Percentiles rank a stretch among this genome's conserved stretches.
These are phyloP conservation scores for Petasospora rhodanensis DNA, from an alignment of 1,139 yeast genomes.

Conservation along the genomic window DNA sequence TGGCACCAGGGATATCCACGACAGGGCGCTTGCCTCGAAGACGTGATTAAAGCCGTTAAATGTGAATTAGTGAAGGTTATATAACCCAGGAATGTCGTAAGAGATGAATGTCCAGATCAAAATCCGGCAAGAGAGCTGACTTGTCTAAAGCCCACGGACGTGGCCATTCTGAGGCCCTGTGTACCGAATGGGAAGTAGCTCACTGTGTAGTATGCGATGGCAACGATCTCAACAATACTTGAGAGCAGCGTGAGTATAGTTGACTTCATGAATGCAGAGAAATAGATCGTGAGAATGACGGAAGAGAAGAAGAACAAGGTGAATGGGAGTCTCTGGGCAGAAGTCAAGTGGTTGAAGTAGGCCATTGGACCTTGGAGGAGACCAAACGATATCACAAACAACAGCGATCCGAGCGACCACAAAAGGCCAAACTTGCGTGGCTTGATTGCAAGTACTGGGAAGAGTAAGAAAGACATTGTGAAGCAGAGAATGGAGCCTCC, in stretches of 20 bases:
- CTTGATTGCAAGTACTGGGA: conserved; percentile 84
- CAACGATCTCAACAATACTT: conserved; percentile 72
- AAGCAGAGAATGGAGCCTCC: conserved; percentile 77
- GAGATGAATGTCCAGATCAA: conserved; percentile 2
- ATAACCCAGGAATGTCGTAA: too few species aligned
- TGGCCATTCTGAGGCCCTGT: conserved; percentile 76
- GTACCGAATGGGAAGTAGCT: conserved; percentile 97
- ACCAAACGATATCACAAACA: conserved; percentile 88
- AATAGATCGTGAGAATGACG: conserved; percentile 61
- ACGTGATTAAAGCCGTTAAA: too few species aligned
- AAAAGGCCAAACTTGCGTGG: conserved; percentile 87
- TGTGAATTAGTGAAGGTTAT: too few species aligned
- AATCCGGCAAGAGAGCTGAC: conserved; percentile 48
- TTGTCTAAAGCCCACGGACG: conserved; percentile 75
- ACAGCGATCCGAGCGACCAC: conserved; percentile 88
- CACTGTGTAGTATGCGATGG: conserved; percentile 82
- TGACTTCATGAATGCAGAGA: conserved; percentile 54
- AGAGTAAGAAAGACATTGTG: conserved; percentile 71
- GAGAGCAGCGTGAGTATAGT: conserved; percentile 75
- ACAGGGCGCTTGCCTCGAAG: too few species aligned
- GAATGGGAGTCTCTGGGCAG: conserved; percentile 74
- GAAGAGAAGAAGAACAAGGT: conserved; percentile 75
- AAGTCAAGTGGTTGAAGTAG: conserved; percentile 67
- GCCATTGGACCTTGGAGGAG: conserved; percentile 87
- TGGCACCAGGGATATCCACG: too few species aligned